Conservation (phyloP, 1,284 basidiomycete species). For the Ceratobasidium sp. region DNA sequence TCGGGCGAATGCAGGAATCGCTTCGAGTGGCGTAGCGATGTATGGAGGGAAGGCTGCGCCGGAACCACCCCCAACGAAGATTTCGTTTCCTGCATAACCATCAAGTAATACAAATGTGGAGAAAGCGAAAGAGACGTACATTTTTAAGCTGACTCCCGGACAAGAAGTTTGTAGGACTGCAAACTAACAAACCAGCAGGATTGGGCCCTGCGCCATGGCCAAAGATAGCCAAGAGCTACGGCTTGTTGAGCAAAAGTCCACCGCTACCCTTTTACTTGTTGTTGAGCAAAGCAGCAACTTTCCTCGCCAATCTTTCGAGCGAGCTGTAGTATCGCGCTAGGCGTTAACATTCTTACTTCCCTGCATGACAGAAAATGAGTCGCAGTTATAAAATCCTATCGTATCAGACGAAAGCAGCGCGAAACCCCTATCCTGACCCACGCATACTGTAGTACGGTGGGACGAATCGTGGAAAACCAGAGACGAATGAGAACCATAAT, state of each 20-base stretch:
- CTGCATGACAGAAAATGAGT: conserved; percentile 49
- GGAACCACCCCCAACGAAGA: conserved; percentile 18
- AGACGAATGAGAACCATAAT: too few species aligned
- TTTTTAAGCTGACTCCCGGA: conserved; percentile 76
- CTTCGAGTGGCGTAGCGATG: conserved; percentile 59
- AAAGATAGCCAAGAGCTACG: conserved; percentile 43
- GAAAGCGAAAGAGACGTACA: conserved; percentile 75
- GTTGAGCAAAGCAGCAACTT: conserved; percentile 83
- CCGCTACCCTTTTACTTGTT: conserved; percentile 64
- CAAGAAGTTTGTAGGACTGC: conserved; percentile 73
- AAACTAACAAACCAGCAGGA: conserved; percentile 57
- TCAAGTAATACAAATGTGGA: conserved; percentile 63
- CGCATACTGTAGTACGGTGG: too few species aligned
- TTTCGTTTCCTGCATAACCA: conserved; percentile 62
- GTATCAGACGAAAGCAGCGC: conserved; percentile 42
- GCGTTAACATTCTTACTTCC: conserved; percentile 45
- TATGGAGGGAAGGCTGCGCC: conserved; percentile 57
- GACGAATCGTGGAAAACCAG: too few species aligned
- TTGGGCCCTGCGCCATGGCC: conserved; percentile 31
- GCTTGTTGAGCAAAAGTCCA: conserved; percentile 51
- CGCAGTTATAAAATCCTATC: neutral
- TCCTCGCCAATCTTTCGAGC: conserved; percentile 80
- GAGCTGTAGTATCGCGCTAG: conserved; percentile 56
- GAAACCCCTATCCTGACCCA: conserved; percentile 52
- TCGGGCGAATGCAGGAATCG: conserved; percentile 56